phyloP scores from a whole-genome alignment of 2,329 filamentous ascomycete species.

The Incumbomyces delicatus region DNA sequence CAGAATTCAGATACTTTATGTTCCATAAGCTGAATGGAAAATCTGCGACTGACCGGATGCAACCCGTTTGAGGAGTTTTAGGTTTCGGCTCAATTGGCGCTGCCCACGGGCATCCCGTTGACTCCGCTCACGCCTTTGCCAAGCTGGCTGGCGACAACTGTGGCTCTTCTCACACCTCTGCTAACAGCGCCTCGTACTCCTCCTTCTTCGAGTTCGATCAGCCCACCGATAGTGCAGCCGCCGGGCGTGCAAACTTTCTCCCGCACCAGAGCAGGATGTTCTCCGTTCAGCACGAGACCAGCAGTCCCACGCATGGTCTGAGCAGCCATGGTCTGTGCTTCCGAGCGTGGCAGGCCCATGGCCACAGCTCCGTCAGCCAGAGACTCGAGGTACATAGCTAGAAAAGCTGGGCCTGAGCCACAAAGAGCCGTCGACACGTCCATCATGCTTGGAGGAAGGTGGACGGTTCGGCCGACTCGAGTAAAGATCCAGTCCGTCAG shows the following conservation, averaged over 20 bases:
- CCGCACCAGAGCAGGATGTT: conserved; percentile 50
- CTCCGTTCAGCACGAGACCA: conserved; percentile 46
- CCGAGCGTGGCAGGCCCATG: conserved; percentile 50
- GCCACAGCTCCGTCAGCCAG: conserved; percentile 53
- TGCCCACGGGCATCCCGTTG: conserved; percentile 17
- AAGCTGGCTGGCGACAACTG: conserved; percentile 47
- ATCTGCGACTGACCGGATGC: too few species aligned
- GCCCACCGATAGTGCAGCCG: conserved; percentile 53
- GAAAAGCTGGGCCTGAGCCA: conserved; percentile 53
- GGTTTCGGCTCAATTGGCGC: not conserved
- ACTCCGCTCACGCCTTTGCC: conserved; percentile 26
- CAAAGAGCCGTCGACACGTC: conserved; percentile 22
- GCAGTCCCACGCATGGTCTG: conserved; percentile 54
- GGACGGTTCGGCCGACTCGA: conserved; percentile 30
- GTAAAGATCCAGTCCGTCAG: conserved; percentile 50
- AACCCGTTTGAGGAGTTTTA: too few species aligned
- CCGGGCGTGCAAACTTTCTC: conserved; percentile 54
- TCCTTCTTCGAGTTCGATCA: conserved; percentile 64
- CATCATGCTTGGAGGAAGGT: conserved; percentile 17
- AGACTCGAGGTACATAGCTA: conserved; percentile 49
- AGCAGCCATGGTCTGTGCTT: conserved; percentile 52
- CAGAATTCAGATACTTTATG: too few species aligned
- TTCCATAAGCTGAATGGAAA: too few species aligned
- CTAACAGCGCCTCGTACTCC: conserved; percentile 62
- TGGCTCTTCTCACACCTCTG: conserved; percentile 53